Evolutionary conservation across 1,284 basidiomycete species (phyloP), one percentile per base, ranked within the genome.

Genomic region (Cutaneotrichosporon dermatis): DNA sequence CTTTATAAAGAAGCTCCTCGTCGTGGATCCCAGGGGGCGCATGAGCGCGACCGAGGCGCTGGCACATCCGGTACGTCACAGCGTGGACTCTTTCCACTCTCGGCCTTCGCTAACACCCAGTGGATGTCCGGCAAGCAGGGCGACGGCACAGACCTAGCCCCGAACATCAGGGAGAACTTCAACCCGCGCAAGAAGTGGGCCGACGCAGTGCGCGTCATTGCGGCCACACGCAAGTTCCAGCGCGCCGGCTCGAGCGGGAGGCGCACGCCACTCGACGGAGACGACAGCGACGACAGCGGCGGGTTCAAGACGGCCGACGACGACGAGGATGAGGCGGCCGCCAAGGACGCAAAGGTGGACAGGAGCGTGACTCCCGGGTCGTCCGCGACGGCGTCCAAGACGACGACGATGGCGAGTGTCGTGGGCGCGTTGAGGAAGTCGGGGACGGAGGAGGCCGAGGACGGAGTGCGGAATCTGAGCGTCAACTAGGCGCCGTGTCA

Each of bases 1-100:
- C 52, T 98, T 98, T 72, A 89, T 97, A 72, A 83, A 82, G 66
- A 73, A 80, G 0, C 79, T 96, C 35, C 81, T 97, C 7, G 84
- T 86, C 51, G 83, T 89, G 1, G 86, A 95, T 67, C 89, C 92
- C 0, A 69, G 78, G 0, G 76, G 84, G 61, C 84, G 95, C 34
- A 85, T 86, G 2, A 89, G 90, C 0, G 90, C 91, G 0, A 81
- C 80, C 3, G 80, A 91, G 66, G 92, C 91, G 1, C 77, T 87
- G n/a, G 67, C 80, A 16, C 83, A 90, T 72, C 80, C 82, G 3
- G 81, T 82, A 57, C 59, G 75, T 80, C 9, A 12, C 43, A 15
- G 15, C 11, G 4, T 8, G 15, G 36, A 4, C 15, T 39, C n/a
- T n/a, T n/a, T n/a, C n/a, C n/a, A 39, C 10, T 15, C 10, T 41